phyloP scores from a whole-genome alignment of 2,329 filamentous ascomycete species.

The Zymoseptoria ardabiliae region DNA sequence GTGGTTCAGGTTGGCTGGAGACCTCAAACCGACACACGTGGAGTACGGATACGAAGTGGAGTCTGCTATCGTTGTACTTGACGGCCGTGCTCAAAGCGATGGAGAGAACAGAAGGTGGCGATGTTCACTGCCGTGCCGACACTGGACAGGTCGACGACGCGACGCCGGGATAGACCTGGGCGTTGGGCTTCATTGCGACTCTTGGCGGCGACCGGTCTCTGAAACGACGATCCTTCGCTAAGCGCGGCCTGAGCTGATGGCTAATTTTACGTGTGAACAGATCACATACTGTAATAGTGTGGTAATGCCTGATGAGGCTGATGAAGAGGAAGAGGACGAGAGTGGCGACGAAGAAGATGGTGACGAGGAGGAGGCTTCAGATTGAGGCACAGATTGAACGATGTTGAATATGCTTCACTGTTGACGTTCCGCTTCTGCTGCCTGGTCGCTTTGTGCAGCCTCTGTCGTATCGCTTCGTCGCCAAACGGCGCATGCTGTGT shows the following conservation, averaged over 20 bases:
- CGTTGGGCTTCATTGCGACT: background rate
- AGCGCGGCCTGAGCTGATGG: background rate
- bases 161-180: background rate
- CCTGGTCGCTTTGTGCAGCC: background rate
- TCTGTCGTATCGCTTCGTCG: background rate
- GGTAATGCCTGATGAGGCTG: conserved; percentile 42
- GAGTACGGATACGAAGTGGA: background rate
- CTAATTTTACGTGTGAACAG: conserved; percentile 23
- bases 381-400: background rate
- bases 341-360: conserved; percentile 23
- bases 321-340: conserved; percentile 23
- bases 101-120: background rate
- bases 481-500: background rate
- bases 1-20: background rate
- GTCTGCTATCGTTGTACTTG: background rate
- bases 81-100: background rate
- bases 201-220: background rate
- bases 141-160: too few species aligned
- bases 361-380: conserved; percentile 14
- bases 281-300: conserved; percentile 45
- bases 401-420: background rate
- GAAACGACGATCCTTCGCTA: background rate
- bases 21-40: background rate
- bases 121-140: background rate
- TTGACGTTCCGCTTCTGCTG: too few species aligned